These are phyloP conservation scores for Corylus americana DNA, from an alignment of 306 rosid genomes.

Conservation along the genomic window DNA sequence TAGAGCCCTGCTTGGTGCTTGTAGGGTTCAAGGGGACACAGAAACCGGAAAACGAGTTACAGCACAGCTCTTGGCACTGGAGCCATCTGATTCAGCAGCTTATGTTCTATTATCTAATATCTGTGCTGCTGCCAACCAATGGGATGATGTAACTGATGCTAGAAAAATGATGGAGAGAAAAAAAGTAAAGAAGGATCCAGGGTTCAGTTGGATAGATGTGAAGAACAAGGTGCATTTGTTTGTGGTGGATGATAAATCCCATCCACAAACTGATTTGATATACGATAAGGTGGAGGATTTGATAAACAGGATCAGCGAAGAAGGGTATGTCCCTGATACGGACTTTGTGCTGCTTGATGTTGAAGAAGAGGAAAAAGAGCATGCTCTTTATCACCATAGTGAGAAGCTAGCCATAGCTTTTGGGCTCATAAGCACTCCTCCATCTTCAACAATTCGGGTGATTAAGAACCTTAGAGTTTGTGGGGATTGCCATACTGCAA, in stretches of 20 bases:
- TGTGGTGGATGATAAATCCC: conserved; percentile 73
- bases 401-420: conserved; percentile 69
- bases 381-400: conserved; percentile 58
- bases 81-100: conserved; percentile 75
- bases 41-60: conserved; percentile 60
- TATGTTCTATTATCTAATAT: conserved; percentile 77
- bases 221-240: conserved; percentile 77
- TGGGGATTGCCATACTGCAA: conserved; percentile 80
- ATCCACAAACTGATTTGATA: conserved; percentile 57
- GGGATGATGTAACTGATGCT: conserved; percentile 65
- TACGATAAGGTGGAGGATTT: conserved; percentile 52
- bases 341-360: conserved; percentile 62
- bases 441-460: conserved; percentile 53
- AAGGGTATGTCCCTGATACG: conserved; percentile 72
- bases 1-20: conserved; percentile 71
- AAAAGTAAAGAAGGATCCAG: conserved; percentile 80
- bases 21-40: conserved; percentile 62
- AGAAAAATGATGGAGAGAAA: conserved; percentile 62
- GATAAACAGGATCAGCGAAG: conserved; percentile 57
- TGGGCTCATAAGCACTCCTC: conserved; percentile 56
- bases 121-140: conserved; percentile 69
- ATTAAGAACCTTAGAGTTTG: conserved; percentile 76
- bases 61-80: conserved; percentile 56
- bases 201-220: conserved; percentile 81
- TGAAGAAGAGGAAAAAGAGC: conserved; percentile 71